Percentiles rank a stretch among this genome's conserved stretches.
phyloP scores from a whole-genome alignment of 1,284 basidiomycete species.

The Fistulina hepatica region DNA sequence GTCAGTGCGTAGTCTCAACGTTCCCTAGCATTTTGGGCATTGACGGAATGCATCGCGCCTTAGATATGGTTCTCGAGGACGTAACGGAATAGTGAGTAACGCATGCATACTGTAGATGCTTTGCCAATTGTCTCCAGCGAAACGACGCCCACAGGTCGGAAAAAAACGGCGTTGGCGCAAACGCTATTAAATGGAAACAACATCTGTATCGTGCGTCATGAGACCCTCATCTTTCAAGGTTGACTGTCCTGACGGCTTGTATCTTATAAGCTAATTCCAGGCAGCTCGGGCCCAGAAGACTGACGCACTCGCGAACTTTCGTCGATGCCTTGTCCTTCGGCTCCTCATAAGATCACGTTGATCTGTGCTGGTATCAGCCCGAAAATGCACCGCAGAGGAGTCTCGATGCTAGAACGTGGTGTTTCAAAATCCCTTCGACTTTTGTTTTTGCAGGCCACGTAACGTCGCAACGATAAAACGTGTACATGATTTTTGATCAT shows the following conservation, averaged over 20 bases:
- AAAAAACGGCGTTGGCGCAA: slow-evolving; percentile 77
- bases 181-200: slow-evolving; percentile 96
- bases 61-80: slow-evolving; percentile 97
- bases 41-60: slow-evolving; percentile 1
- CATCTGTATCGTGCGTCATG: slow-evolving; percentile 80
- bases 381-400: too few species aligned
- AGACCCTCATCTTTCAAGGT: not conserved
- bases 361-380: too few species aligned
- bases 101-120: slow-evolving; percentile 1
- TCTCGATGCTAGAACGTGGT: too few species aligned
- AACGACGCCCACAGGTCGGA: slow-evolving; percentile 71
- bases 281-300: slow-evolving; percentile 15
- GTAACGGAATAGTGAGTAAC: slow-evolving; percentile 83
- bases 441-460: too few species aligned
- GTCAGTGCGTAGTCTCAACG: slow-evolving; percentile 75
- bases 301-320: too few species aligned
- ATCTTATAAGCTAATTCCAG: slow-evolving; percentile 12
- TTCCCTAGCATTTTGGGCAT: slow-evolving; percentile 1
- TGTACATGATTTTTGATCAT: too few species aligned
- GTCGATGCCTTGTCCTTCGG: too few species aligned
- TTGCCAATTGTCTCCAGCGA: slow-evolving; percentile 44
- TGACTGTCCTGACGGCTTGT: slow-evolving; percentile 7
- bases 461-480: too few species aligned
- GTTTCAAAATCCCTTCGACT: too few species aligned
- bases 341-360: too few species aligned